These are phyloP conservation scores for Lentinus tigrinus DNA, from an alignment of 768 basidiomycete species.

Conservation along the genomic window DNA sequence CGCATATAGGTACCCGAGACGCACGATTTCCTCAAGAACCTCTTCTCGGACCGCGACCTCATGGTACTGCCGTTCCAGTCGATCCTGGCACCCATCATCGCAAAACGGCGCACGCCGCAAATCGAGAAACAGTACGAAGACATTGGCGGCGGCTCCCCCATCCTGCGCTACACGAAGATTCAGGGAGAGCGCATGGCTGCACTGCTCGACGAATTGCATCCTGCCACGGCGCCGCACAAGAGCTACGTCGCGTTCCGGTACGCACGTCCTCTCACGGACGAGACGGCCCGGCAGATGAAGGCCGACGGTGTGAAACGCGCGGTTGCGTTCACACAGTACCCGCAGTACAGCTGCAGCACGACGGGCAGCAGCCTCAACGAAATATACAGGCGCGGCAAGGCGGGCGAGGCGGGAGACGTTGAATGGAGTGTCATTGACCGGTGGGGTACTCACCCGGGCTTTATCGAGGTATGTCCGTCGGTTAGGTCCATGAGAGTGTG, in stretches of 20 bases:
- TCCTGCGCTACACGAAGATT: constrained; percentile 81
- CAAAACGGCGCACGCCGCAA: constrained; percentile 81
- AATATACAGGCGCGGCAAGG: constrained; percentile 65
- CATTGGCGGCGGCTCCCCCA: constrained; percentile 97
- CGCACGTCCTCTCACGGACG: constrained; percentile 83
- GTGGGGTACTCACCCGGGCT: constrained; percentile 94
- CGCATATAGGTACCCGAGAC: constrained; percentile 79
- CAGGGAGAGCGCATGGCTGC: constrained; percentile 91
- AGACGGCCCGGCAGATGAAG: constrained; percentile 80
- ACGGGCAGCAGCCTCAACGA: constrained; percentile 98
- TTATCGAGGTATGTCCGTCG: constrained; percentile 75
- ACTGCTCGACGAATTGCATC: constrained; percentile 92
- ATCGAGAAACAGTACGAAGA: constrained; percentile 94
- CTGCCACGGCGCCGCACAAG: constrained; percentile 92
- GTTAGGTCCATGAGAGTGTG: not conserved
- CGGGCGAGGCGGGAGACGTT: constrained; percentile 63
- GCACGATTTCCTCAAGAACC: constrained; percentile 85
- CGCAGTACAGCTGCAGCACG: constrained; percentile 97
- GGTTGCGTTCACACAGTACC: constrained; percentile 96
- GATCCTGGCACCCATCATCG: constrained; percentile 84
- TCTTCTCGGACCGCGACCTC: constrained; percentile 90
- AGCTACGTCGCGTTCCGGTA: constrained; percentile 96
- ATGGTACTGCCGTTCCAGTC: constrained; percentile 95
- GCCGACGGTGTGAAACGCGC: constrained; percentile 90
- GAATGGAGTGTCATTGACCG: constrained; percentile 98